A percentile compares a stretch with the other conserved stretches of the same genome.
Evolutionary conservation across 345 rosid species (phyloP).

Genomic region (Pistacia atlantica): DNA sequence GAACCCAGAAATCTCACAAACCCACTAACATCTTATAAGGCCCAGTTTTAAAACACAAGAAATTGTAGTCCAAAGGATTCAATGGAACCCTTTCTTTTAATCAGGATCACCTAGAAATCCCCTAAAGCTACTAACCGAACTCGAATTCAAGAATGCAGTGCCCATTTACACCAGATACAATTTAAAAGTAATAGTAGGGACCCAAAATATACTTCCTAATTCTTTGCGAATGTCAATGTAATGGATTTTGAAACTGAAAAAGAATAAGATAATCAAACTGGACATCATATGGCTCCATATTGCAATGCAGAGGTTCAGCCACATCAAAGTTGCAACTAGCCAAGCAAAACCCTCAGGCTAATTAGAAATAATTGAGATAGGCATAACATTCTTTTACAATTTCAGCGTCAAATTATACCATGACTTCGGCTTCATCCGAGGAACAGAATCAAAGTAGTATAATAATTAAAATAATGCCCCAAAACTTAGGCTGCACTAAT

Average conservation of each 20-base stretch:
- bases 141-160: too few relatives aligned
- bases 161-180: too few relatives aligned
- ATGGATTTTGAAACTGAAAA: not conserved
- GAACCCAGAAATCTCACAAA: not conserved
- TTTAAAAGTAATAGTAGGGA: too few relatives aligned
- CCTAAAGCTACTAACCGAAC: too few relatives aligned
- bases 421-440: too few relatives aligned
- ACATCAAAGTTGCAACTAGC: not conserved
- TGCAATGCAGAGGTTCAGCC: not conserved
- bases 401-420: not conserved
- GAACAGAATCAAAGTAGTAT: too few relatives aligned
- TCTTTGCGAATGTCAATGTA: not conserved
- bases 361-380: not conserved
- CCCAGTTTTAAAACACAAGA: not conserved
- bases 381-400: constrained; percentile 1
- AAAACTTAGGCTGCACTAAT: too few relatives aligned
- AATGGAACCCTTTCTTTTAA: not conserved
- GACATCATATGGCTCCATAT: not conserved
- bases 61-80: not conserved
- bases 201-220: not conserved
- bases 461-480: too few relatives aligned
- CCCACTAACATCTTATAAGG: not conserved
- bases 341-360: not conserved
- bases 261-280: not conserved
- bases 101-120: too few relatives aligned